Evolutionary conservation across 1,139 yeast species (phyloP), one percentile per base, ranked within the genome.

Genomic region (Pneumocystis carinii): DNA sequence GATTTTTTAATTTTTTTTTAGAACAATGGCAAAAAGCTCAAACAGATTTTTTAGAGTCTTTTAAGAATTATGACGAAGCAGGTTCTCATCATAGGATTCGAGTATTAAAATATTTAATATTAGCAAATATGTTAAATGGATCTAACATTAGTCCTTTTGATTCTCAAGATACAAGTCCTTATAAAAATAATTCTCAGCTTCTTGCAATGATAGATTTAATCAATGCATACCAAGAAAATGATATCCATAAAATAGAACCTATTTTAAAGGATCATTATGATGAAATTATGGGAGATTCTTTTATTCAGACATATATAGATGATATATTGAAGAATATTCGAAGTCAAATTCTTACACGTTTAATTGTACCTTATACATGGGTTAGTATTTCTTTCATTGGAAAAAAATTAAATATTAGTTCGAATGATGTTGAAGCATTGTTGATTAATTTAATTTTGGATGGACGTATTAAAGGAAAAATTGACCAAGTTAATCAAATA

Each of bases 31-130:
- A 80, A 60, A 74, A 74, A 62, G 89, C 95, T 0, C 78, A 87
- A 48, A 76, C 78, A 60, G 85, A 81, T 66, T 85, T 86, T 69
- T 86, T 85, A 70, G 89, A 85, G 68, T 79, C 87, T 63, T 87
- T 87, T 73, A 84, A 85, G 69, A 84, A 81, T 67, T 87, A 83
- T 72, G 94, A 87, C 71, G 95, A 87, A 72, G 85, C 88, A 36
- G 95, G 94, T 1, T 83, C 86, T 64, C 72, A 76, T 27, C 76
- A 76, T 61, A 79, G 87, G 65, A 76, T 80, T 41, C 72, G 74
- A 35, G 81, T 84, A 3, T 76, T 87, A 67, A 82, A 83, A 67
- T 85, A 84, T 71, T 78, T 84, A 67, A 83, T 84, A 2, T 71
- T 87, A 12, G 81, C 88, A 37, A 83, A 86, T 8, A 76, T 87